These are phyloP conservation scores for Cordyceps cateniannulata DNA, from an alignment of 2,329 filamentous ascomycete genomes.

Conservation along the genomic window DNA sequence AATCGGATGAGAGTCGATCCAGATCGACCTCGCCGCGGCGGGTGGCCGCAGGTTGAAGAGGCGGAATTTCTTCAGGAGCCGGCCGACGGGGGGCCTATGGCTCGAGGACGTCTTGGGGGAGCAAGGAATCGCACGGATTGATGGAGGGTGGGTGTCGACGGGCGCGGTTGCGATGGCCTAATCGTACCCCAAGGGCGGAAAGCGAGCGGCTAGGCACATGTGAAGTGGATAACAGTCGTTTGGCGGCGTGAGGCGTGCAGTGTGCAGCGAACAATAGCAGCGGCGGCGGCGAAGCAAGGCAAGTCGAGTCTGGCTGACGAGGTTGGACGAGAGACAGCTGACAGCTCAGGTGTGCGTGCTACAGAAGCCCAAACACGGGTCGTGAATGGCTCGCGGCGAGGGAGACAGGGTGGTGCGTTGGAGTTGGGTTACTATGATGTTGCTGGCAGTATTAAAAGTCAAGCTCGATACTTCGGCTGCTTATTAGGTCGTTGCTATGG, in stretches of 20 bases:
- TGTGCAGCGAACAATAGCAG: neutral
- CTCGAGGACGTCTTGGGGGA: neutral
- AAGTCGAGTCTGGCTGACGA: neutral
- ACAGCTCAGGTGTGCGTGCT: neutral
- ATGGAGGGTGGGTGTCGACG: neutral
- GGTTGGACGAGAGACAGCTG: neutral
- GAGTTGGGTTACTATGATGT: neutral
- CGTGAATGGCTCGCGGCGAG: neutral
- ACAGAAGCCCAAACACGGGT: neutral
- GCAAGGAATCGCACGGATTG: neutral
- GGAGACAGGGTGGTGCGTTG: neutral
- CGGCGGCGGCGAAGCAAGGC: neutral
- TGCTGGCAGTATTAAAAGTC: neutral
- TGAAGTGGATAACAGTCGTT: neutral
- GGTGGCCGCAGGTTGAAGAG: constrained; percentile 28
- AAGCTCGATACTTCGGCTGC: neutral
- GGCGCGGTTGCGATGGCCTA: neutral
- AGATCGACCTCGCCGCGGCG: constrained; percentile 36
- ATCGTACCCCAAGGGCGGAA: neutral
- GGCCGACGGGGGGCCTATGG: constrained; percentile 9
- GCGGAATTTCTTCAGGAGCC: constrained; percentile 12
- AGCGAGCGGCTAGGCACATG: neutral
- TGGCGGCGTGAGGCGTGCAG: neutral
- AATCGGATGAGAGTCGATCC: constrained; percentile 29
- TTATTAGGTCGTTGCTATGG: neutral